A percentile compares a stretch with the other conserved stretches of the same genome.
Evolutionary conservation across 805 yeast species (phyloP).

Genomic region (Wickerhamomyces canadensis): DNA sequence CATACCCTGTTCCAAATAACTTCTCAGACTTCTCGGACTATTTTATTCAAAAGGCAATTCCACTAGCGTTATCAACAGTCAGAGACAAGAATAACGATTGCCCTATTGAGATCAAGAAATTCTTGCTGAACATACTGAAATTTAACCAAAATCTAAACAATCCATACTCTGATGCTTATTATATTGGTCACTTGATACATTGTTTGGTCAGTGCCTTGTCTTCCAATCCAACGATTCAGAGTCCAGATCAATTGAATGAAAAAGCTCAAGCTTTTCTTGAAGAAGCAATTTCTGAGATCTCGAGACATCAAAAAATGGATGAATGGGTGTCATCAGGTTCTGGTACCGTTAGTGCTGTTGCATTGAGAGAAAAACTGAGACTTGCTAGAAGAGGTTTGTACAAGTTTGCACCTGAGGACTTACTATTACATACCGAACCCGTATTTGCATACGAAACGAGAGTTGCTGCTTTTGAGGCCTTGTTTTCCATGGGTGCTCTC

Average conservation of each 20-base stretch:
- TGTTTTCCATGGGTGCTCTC: slow-evolving; percentile 72
- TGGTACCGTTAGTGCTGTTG: slow-evolving; percentile 44
- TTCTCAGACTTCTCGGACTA: slow-evolving; percentile 67
- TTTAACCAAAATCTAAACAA: slow-evolving; percentile 85
- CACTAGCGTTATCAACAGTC: slow-evolving; percentile 53
- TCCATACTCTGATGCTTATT: slow-evolving; percentile 66
- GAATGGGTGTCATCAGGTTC: slow-evolving; percentile 79
- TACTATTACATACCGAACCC: slow-evolving; percentile 46
- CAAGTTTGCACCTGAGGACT: slow-evolving; percentile 46
- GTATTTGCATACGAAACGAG: slow-evolving; percentile 48
- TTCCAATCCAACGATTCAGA: slow-evolving; percentile 19
- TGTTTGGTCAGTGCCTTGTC: slow-evolving; percentile 41
- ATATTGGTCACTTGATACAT: slow-evolving; percentile 51
- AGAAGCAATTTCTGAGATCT: slow-evolving; percentile 59
- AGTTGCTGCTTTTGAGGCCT: slow-evolving; percentile 61
- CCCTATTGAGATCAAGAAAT: slow-evolving; percentile 51
- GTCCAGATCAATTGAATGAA: slow-evolving; percentile 11
- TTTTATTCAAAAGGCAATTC: slow-evolving; percentile 66
- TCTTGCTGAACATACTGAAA: slow-evolving; percentile 65
- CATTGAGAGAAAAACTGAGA: slow-evolving; percentile 53
- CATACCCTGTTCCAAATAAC: slow-evolving; percentile 75
- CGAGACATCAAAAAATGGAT: slow-evolving; percentile 73
- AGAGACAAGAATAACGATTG: slow-evolving; percentile 59
- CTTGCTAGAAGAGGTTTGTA: slow-evolving; percentile 53
- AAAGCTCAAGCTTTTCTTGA: slow-evolving; percentile 34